phyloP scores from a whole-genome alignment of 129 eudicot genomes.

The Chrysanthemum makinoi region DNA sequence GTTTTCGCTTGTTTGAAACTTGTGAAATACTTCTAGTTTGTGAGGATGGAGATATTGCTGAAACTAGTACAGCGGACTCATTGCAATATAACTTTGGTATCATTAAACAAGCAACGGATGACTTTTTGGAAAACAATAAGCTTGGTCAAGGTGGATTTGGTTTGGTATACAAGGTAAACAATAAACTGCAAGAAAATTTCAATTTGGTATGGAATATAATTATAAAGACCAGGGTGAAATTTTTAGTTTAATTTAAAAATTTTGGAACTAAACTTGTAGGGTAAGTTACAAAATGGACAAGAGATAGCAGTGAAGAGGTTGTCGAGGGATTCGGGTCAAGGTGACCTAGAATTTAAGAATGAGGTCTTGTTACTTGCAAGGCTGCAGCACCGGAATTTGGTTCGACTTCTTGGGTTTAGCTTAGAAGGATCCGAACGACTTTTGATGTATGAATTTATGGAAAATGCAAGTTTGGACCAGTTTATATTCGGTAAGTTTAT shows the following conservation, averaged over 20 bases:
- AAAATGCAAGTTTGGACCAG: constrained; percentile 46
- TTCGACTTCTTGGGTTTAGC: constrained; percentile 48
- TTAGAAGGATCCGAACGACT: constrained; percentile 40
- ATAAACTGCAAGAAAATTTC: too few species aligned
- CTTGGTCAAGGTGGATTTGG: too few species aligned
- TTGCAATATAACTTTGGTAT: too few species aligned
- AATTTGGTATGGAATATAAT: background rate
- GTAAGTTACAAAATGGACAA: constrained; percentile 39
- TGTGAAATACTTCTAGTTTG: too few species aligned
- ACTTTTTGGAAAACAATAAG: too few species aligned
- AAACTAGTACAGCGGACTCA: too few species aligned
- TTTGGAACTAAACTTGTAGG: constrained; percentile 24
- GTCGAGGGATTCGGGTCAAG: constrained; percentile 42
- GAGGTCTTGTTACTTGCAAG: constrained; percentile 46
- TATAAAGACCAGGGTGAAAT: background rate
- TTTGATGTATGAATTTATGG: constrained; percentile 47
- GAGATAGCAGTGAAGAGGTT: constrained; percentile 56
- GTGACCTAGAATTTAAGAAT: constrained; percentile 48
- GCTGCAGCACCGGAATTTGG: constrained; percentile 51
- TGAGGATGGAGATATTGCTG: too few species aligned
- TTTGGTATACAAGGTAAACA: too few species aligned
- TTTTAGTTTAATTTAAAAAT: background rate
- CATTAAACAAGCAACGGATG: too few species aligned
- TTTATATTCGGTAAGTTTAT: constrained; percentile 44
- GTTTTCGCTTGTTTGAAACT: too few species aligned